Evolutionary conservation across 2,329 filamentous ascomycete species (phyloP).

Genomic region (Colletotrichum liaoningense): DNA sequence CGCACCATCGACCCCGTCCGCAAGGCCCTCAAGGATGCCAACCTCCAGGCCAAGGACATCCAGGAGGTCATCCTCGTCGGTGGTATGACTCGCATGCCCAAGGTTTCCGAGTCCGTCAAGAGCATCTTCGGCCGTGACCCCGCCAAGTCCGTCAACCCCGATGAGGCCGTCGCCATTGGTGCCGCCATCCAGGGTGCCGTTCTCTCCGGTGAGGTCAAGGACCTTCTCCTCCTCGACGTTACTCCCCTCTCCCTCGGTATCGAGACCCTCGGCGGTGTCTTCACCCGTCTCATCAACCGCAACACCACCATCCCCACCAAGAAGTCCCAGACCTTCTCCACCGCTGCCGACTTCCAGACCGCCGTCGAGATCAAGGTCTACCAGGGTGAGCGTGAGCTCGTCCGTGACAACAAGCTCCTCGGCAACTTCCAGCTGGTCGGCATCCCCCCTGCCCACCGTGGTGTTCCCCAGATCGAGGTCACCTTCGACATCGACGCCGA

Average conservation of each 20-base stretch:
- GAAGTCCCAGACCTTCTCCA: slow-evolving; percentile 99
- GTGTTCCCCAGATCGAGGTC: slow-evolving; percentile 96
- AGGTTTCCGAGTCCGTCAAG: slow-evolving; percentile 97
- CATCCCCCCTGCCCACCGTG: slow-evolving; percentile 94
- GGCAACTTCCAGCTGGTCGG: slow-evolving; percentile 99
- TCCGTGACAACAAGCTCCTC: slow-evolving; percentile 97
- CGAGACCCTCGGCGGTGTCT: slow-evolving; percentile 97
- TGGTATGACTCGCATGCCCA: slow-evolving; percentile 99
- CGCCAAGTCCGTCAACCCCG: slow-evolving; percentile 98
- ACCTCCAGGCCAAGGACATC: slow-evolving; percentile 90
- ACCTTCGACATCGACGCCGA: slow-evolving; percentile 99
- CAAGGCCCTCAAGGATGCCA: slow-evolving; percentile 97
- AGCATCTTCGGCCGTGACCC: slow-evolving; percentile 95
- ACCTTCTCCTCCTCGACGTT: slow-evolving; percentile 94
- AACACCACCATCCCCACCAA: slow-evolving; percentile 99
- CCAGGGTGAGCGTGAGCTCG: slow-evolving; percentile 99
- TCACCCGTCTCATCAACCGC: slow-evolving; percentile 97
- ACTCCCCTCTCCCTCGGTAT: slow-evolving; percentile 97
- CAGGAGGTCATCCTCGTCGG: slow-evolving; percentile 98
- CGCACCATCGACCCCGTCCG: slow-evolving; percentile 92
- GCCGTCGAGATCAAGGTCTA: slow-evolving; percentile 99
- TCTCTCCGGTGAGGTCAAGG: slow-evolving; percentile 95
- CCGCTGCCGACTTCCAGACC: slow-evolving; percentile 97
- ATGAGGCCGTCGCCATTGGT: slow-evolving; percentile 97
- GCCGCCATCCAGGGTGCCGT: slow-evolving; percentile 97